Percentiles rank a stretch among this genome's conserved stretches.
phyloP scores from a whole-genome alignment of 495 filamentous ascomycete genomes.

The Aspergillus bridgeri region DNA sequence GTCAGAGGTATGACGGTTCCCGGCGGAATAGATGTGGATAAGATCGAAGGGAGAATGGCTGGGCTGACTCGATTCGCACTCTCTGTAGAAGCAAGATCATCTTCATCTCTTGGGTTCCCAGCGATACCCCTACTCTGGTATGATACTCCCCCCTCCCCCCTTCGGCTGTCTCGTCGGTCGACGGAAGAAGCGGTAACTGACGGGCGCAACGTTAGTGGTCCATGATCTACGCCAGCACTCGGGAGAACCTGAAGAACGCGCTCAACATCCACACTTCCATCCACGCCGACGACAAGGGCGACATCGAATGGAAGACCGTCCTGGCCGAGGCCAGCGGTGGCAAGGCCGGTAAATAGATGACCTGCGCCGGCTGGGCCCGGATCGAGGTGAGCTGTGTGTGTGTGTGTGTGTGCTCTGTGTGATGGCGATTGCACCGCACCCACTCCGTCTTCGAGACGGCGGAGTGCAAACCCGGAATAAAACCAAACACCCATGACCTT shows the following conservation, averaged over 20 bases:
- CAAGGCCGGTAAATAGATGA: slow-evolving; percentile 43
- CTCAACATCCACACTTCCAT: slow-evolving; percentile 76
- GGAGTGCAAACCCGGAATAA: slow-evolving; percentile 25
- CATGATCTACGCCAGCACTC: slow-evolving; percentile 97
- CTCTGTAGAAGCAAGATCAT: slow-evolving; percentile 81
- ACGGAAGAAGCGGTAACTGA: slow-evolving; percentile 22
- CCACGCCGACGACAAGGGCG: slow-evolving; percentile 89
- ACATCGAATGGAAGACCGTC: slow-evolving; percentile 81
- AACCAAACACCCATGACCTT: slow-evolving; percentile 26
- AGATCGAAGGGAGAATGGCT: background rate
- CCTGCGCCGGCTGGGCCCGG: slow-evolving; percentile 39
- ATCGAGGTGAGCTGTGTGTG: slow-evolving; percentile 26
- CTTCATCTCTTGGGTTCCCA: slow-evolving; percentile 91
- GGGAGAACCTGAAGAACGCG: slow-evolving; percentile 84
- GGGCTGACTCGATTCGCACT: background rate
- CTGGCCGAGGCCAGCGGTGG: slow-evolving; percentile 80
- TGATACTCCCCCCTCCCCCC: slow-evolving; percentile 28
- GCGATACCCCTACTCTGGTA: slow-evolving; percentile 78
- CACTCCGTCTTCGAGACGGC: slow-evolving; percentile 14
- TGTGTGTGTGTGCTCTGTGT: slow-evolving; percentile 6
- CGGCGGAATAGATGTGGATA: slow-evolving; percentile 1
- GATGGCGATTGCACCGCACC: slow-evolving; percentile 17
- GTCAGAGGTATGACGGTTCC: slow-evolving; percentile 60
- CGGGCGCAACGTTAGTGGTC: slow-evolving; percentile 38
- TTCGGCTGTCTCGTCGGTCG: background rate